Evolutionary conservation across 805 yeast species (phyloP).

Genomic region (Sugiyamaella boreocaroliniensis): DNA sequence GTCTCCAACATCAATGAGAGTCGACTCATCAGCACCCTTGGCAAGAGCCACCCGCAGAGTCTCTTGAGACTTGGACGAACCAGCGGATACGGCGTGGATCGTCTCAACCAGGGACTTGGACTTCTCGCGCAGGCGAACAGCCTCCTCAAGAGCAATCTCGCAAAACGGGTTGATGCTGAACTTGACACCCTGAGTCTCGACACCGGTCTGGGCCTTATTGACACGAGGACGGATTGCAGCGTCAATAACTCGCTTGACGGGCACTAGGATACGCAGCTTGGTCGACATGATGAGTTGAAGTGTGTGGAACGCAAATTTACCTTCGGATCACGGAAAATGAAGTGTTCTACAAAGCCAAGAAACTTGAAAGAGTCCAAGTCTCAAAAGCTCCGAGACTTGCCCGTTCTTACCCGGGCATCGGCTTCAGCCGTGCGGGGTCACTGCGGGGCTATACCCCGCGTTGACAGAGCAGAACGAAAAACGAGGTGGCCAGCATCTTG

Average conservation of each 20-base stretch:
- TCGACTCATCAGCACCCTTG: slow-evolving; percentile 85
- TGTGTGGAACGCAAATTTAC: too few species aligned
- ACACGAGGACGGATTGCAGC: slow-evolving; percentile 89
- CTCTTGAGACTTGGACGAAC: slow-evolving; percentile 81
- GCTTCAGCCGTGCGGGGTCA: neutral
- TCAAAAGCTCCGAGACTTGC: neutral
- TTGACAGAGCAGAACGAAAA: too few species aligned
- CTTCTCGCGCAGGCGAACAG: slow-evolving; percentile 69
- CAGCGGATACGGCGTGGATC: slow-evolving; percentile 88
- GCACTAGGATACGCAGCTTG: slow-evolving; percentile 62
- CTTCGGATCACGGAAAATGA: too few species aligned
- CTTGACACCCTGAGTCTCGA: slow-evolving; percentile 84
- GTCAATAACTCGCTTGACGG: slow-evolving; percentile 92
- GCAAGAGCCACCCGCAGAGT: slow-evolving; percentile 85
- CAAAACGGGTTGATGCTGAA: slow-evolving; percentile 94
- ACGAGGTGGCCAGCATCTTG: too few species aligned
- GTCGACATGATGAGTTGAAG: slow-evolving; percentile 13
- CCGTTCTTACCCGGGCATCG: neutral
- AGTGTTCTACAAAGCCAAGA: neutral
- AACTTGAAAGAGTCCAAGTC: neutral
- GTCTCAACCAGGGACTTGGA: slow-evolving; percentile 52
- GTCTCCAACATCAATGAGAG: slow-evolving; percentile 73
- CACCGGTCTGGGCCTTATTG: slow-evolving; percentile 75
- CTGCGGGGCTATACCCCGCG: neutral
- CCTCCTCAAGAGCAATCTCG: slow-evolving; percentile 96